Conservation (phyloP, 164 flowering plant species). For the Magnolia sinica region DNA sequence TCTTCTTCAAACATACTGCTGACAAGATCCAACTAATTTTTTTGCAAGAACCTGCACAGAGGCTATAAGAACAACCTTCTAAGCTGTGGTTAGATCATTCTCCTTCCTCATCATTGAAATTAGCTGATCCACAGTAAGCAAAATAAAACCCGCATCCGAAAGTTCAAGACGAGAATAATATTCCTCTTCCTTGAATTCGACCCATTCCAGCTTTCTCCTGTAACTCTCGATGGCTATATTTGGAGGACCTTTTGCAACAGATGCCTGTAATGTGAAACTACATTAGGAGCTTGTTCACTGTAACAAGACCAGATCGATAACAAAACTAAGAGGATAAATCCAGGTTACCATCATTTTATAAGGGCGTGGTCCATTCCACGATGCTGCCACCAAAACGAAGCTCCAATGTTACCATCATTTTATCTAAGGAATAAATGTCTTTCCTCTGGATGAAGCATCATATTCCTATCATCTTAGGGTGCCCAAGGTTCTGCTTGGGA, state of each 20-base stretch:
- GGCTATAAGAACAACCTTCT: no score
- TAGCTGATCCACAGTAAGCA: constrained; percentile 39
- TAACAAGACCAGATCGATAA: neutral
- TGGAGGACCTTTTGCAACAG: constrained; percentile 54
- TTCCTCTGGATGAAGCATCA: no score
- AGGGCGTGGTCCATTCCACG: no score
- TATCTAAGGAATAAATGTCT: no score
- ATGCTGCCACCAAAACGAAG: no score
- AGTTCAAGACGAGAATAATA: constrained; percentile 23
- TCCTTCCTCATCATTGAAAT: constrained; percentile 7
- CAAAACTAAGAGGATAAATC: neutral
- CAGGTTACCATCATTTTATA: no score
- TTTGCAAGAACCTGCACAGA: no score
- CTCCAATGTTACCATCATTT: no score
- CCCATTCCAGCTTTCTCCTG: constrained; percentile 27
- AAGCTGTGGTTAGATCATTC: no score
- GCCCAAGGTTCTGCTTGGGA: neutral
- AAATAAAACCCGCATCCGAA: constrained; percentile 32
- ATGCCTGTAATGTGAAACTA: constrained; percentile 28
- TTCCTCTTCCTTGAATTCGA: constrained; percentile 37
- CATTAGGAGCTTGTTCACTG: neutral
- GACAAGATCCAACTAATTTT: no score
- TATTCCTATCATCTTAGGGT: neutral
- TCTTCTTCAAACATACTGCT: no score
- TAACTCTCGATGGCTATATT: constrained; percentile 37